Evolutionary conservation across 345 rosid species (phyloP), one percentile per base, ranked within the genome.

Genomic region (Lepidium sativum): DNA sequence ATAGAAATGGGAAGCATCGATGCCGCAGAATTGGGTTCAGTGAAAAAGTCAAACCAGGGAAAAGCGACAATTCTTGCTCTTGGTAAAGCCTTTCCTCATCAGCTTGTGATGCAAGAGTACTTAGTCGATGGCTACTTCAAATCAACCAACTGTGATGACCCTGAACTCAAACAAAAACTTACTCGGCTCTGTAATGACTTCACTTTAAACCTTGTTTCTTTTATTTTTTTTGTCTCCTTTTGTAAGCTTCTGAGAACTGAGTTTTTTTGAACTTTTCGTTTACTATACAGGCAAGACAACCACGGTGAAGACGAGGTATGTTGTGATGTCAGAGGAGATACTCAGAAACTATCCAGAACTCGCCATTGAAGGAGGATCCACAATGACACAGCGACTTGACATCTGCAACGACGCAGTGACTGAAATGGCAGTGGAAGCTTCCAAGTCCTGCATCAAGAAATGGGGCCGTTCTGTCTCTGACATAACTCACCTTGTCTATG

Each of bases 241-340:
- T 39, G 27, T 38, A 47, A 66, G 38, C 56, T 60, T 39, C 11
- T 45, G 21, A 31, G 41, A 43, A 65, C 32, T 48, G 58, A 59
- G 51, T 15, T 29, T 35, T 53, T 34, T 34, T 56, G 50, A 15
- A 34, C 38, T 47, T 21, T 58, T 74, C 8, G 43, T 29, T 61
- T 41, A 12, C 59, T 35, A 64, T 48, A 25, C 79, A 94, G 99
- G 99, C 78, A 83, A 88, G 84, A 86, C 99, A 37, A 94, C 97
- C 5, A 91, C 96, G 1, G 95, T 95, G 38, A 95, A 86, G 72
- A 91, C 97, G 41, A 85, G 99, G 74, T 95, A 86, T 57, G 95
- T 85, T 63, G 99, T 95, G 9, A 91, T 95, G 97, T 95, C 97
- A 0, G 95, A 91, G 9, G 99, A 95, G 82, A 88, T 95, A 65